Percentiles rank a stretch among this genome's conserved stretches.
Evolutionary conservation across 2,329 filamentous ascomycete genomes (phyloP).

Genomic region (Blumeriella jaapii): DNA sequence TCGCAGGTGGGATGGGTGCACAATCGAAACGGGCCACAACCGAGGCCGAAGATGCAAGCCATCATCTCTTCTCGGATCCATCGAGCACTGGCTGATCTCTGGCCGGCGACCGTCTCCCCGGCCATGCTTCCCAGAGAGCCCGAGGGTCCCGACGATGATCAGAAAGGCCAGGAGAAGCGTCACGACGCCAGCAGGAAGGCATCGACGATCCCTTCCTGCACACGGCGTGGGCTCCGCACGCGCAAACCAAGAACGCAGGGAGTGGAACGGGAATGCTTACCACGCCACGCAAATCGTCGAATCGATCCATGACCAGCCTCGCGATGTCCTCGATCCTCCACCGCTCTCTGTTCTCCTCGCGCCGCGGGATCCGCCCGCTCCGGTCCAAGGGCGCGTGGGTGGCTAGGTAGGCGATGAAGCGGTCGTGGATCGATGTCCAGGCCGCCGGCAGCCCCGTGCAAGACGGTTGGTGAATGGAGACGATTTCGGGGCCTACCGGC

Average conservation of each 20-base stretch:
- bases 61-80: too few relatives aligned
- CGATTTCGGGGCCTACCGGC: constrained; percentile 11
- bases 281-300: constrained; percentile 11
- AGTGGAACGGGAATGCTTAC: constrained; percentile 11
- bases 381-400: constrained; percentile 21
- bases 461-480: constrained; percentile 12
- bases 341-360: constrained; percentile 16
- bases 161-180: too few relatives aligned
- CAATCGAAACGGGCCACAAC: too few relatives aligned
- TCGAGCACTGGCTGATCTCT: too few relatives aligned
- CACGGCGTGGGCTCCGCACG: too few relatives aligned
- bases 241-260: neutral
- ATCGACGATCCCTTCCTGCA: too few relatives aligned
- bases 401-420: constrained; percentile 22
- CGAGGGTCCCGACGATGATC: too few relatives aligned
- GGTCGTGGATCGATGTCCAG: constrained; percentile 19
- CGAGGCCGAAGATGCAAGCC: too few relatives aligned
- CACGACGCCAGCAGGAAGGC: too few relatives aligned
- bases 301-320: constrained; percentile 13
- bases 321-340: constrained; percentile 18
- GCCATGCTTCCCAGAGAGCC: too few relatives aligned
- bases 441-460: constrained; percentile 15
- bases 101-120: too few relatives aligned
- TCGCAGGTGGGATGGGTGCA: too few relatives aligned
- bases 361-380: constrained; percentile 11